Conservation (phyloP, 768 basidiomycete genomes). For the Melanogaster broomeanus region DNA sequence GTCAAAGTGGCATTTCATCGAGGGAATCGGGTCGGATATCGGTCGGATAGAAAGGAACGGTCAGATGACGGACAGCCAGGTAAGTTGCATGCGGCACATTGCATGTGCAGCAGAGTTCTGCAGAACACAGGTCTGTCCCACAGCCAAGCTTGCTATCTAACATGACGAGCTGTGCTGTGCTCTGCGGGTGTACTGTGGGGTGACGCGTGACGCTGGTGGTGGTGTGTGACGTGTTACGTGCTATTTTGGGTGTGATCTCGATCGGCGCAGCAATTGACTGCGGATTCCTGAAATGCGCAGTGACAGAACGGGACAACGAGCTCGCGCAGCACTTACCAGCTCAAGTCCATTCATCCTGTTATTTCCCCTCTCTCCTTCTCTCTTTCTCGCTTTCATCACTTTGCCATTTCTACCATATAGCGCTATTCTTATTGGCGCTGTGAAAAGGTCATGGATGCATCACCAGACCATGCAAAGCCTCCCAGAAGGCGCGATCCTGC, state of each 20-base stretch:
- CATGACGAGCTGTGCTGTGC: not conserved
- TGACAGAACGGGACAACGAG: conserved; percentile 1
- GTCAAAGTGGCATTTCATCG: no score
- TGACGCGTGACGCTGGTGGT: not conserved
- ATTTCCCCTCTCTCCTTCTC: not conserved
- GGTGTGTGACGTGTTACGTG: conserved; percentile 15
- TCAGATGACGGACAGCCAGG: no score
- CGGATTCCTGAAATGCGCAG: conserved; percentile 30
- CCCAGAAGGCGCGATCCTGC: conserved; percentile 43
- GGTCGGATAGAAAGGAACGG: no score
- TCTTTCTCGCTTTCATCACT: not conserved
- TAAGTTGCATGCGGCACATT: no score
- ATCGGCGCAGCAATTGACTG: conserved; percentile 38
- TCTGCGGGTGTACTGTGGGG: no score
- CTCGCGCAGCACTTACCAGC: conserved; percentile 9
- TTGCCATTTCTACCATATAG: not conserved
- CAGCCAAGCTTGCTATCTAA: not conserved
- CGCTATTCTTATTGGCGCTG: not conserved
- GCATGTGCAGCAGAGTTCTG: no score
- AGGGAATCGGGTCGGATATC: no score
- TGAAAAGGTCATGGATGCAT: conserved; percentile 29
- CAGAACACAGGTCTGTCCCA: not conserved
- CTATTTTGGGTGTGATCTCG: conserved; percentile 30
- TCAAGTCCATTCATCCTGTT: no score
- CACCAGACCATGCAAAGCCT: conserved; percentile 25